Evolutionary conservation across 2,329 filamentous ascomycete species (phyloP).

Genomic region (Bisporella sp.): DNA sequence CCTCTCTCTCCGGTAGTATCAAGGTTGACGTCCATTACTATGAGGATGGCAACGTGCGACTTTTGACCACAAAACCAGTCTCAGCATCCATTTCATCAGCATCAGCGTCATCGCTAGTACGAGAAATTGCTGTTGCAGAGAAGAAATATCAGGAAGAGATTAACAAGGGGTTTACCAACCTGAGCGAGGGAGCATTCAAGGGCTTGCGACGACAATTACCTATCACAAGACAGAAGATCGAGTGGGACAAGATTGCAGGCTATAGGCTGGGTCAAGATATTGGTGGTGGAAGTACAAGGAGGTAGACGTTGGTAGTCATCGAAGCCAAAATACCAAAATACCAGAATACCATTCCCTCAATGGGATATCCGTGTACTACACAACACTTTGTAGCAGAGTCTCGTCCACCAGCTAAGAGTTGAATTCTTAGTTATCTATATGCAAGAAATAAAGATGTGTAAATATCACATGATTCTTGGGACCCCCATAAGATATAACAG

Average conservation of each 20-base stretch:
- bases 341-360: too few species aligned
- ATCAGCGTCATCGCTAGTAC: slow-evolving; percentile 54
- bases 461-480: too few species aligned
- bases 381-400: too few species aligned
- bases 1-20: slow-evolving; percentile 67
- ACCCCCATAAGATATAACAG: too few species aligned
- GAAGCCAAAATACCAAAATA: not conserved
- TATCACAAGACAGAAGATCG: slow-evolving; percentile 95
- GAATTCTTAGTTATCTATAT: too few species aligned
- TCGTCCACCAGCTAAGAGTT: too few species aligned
- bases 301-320: slow-evolving; percentile 28
- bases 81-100: slow-evolving; percentile 52
- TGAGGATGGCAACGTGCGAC: slow-evolving; percentile 94
- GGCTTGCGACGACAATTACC: slow-evolving; percentile 84
- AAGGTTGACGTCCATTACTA: slow-evolving; percentile 99
- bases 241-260: slow-evolving; percentile 97
- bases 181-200: slow-evolving; percentile 96
- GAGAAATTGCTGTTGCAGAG: slow-evolving; percentile 72
- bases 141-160: slow-evolving; percentile 95
- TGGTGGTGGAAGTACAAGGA: slow-evolving; percentile 56
- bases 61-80: slow-evolving; percentile 80
- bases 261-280: slow-evolving; percentile 82
- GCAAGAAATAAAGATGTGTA: too few species aligned
- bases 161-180: slow-evolving; percentile 78
- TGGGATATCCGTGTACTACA: too few species aligned